Evolutionary conservation across 345 rosid species (phyloP), one percentile per base, ranked within the genome.

Genomic region (Physaria fendleri): DNA sequence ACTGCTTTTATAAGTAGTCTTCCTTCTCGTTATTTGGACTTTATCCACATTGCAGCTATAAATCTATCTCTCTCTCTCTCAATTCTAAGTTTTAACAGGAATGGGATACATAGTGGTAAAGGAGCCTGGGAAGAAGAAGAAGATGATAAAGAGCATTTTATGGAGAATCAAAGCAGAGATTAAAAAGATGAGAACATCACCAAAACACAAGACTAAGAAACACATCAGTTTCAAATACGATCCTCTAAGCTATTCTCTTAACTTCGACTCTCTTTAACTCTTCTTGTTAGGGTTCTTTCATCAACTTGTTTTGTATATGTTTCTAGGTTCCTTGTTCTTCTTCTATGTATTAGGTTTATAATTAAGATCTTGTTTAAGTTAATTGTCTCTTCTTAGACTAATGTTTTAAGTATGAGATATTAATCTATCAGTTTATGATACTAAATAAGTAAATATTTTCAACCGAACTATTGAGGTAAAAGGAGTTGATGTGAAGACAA

Each of bases 171-270:
- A 70, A 69, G 86, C 80, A 0, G 82, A 77, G 73, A 46, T 85
- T 1, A 81, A 43, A 74, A 77, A 77, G 11, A 46, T 59, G 59
- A 67, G 54, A 24, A n/a, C n/a, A n/a, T 29, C 72, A 51, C 49
- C 38, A 16, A 49, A 50, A 40, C 8, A 66, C 44, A 72, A 74
- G n/a, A n/a, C n/a, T 16, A 78, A 70, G 56, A 51, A 67, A 52
- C 78, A 62, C 28, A 69, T 71, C 64, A 81, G 82, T 70, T 85
- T 79, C 68, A 81, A 81, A 47, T 85, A 81, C 21, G 93, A 88
- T 56, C 80, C 90, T 17, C 73, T 79, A 11, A 88, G 85, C 38
- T 88, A 88, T 62, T 81, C 90, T 71, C 96, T 88, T 69, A 88
- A 88, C 82, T 87, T 87, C 48, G 89, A 87, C 67, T 76, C 83